Evolutionary conservation across 176 grass and related monocot genomes (phyloP), one percentile per base, ranked within the genome.

Genomic region (Phoenix dactylifera): DNA sequence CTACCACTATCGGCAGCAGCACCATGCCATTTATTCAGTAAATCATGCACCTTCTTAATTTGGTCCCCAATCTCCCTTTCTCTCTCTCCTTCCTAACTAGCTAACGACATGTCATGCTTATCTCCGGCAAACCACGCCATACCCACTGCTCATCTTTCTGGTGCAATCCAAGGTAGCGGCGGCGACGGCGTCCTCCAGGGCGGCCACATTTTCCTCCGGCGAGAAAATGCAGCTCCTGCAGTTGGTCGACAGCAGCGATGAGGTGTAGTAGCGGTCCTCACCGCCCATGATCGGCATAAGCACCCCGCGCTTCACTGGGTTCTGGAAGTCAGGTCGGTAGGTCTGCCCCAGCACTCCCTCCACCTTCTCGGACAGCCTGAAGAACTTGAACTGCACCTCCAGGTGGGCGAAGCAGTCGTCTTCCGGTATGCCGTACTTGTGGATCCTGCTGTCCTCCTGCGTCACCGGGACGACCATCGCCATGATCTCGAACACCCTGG

Each of bases 381-480:
- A 24, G 61, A 64, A 25, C 20, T 23, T 50, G 61, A 64, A 64
- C 32, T 64, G 61, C 39, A 64, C 61, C 18, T 48, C 61, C 61
- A 64, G 26, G 14, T 16, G 58, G 58, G 58, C 18, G 54, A 22
- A 18, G 18, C 18, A 55, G 54, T 18, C 22, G 54, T 22, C 18
- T 18, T 7, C 32, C 32, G 54, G 54, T 20, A 55, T 22, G 54
- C 54, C 54, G 22, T 20, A 22, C 5, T 62, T 23, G 29, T 64
- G 61, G 32, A 64, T 62, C 70, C 58, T 50, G 3, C 62, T 58
- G 24, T 83, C 80, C 57, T 83, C 80, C 17, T 55, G 9, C 2
- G 80, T 83, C 44, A 83, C 75, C 4, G 80, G 80, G 9, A 68
- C 63, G 7, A 72, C 74, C 19, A 56, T 56, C 4, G 80, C 74